phyloP scores from a whole-genome alignment of 1,139 yeast species.

The Eremothecium sinecaudum region DNA sequence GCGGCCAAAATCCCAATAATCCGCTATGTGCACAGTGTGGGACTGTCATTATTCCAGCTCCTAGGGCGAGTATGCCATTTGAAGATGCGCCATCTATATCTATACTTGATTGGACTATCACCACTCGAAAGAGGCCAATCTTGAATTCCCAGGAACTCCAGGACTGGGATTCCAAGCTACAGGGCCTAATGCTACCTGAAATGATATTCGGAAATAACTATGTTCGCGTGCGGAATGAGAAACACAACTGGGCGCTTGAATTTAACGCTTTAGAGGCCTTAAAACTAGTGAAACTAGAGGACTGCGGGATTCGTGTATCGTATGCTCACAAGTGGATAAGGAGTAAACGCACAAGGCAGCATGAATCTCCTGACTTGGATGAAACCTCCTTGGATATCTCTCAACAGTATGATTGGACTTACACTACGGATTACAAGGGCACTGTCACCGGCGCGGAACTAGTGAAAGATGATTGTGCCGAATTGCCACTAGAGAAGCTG shows the following conservation, averaged over 20 bases:
- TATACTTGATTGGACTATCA: slow-evolving; percentile 66
- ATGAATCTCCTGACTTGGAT: slow-evolving; percentile 21
- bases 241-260: slow-evolving; percentile 39
- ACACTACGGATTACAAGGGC: slow-evolving; percentile 72
- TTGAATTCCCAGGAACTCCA: slow-evolving; percentile 69
- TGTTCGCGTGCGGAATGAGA: slow-evolving; percentile 42
- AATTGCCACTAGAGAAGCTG: slow-evolving; percentile 62
- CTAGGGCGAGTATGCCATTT: slow-evolving; percentile 52
- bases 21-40: slow-evolving; percentile 56
- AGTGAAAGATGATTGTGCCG: slow-evolving; percentile 24
- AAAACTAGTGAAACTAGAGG: slow-evolving; percentile 49
- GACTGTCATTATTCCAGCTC: slow-evolving; percentile 62
- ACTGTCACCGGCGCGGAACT: slow-evolving; percentile 26
- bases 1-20: slow-evolving; percentile 31
- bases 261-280: slow-evolving; percentile 80
- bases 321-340: slow-evolving; percentile 85
- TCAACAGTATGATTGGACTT: slow-evolving; percentile 95
- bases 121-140: slow-evolving; percentile 68
- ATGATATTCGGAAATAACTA: slow-evolving; percentile 92
- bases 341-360: slow-evolving; percentile 40
- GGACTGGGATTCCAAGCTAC: slow-evolving; percentile 42
- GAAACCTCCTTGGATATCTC: slow-evolving; percentile 44
- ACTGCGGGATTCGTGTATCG: slow-evolving; percentile 54
- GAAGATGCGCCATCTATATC: slow-evolving; percentile 58
- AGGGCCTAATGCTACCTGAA: slow-evolving; percentile 83